Evolutionary conservation across 2,329 filamentous ascomycete genomes (phyloP), one percentile per base, ranked within the genome.

Genomic region (Epichloe baconii): DNA sequence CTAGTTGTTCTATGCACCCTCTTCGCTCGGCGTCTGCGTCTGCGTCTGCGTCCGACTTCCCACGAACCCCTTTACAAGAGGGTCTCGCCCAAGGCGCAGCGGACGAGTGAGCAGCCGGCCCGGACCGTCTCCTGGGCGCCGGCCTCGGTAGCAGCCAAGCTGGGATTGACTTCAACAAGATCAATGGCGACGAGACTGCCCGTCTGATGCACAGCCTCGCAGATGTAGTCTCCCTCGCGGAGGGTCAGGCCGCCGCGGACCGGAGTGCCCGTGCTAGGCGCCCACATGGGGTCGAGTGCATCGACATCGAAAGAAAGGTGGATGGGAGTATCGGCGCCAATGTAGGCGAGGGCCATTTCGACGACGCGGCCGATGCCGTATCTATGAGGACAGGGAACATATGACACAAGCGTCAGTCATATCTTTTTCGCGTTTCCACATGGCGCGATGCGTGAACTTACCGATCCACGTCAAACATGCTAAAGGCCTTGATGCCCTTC

Each of bases 231-330:
- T 41, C 93, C 93, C 72, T 98, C 93, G 51, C 93, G 81, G 61
- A 98, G 76, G 3, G 93, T 98, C 66, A 98, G 71, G 0, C 93
- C 93, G 42, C 93, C 93, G 62, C 93, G 80, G 35, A 98, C 93
- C 0, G 93, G 89, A 3, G 93, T 97, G 17, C 93, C 93, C 0
- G 93, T 98, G 68, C 87, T 93, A 23, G 93, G 93, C 40, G 93
- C 93, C 85, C 88, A 96, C 77, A 89, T 85, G 31, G 93, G 93
- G 68, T 98, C 93, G 54, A 97, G 78, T 23, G 90, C 93, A 67
- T 98, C 93, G 58, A 98, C 88, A 66, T 98, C 93, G 62, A 98
- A 97, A 38, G 88, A 95, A 53, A 98, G 79, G 69, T 98, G 93
- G 64, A 98, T 96, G 42, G 93, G 93, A 0, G 90, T 96, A 66